Conservation (phyloP, 176 grass and related monocot species). For the Oryza officinalis region DNA sequence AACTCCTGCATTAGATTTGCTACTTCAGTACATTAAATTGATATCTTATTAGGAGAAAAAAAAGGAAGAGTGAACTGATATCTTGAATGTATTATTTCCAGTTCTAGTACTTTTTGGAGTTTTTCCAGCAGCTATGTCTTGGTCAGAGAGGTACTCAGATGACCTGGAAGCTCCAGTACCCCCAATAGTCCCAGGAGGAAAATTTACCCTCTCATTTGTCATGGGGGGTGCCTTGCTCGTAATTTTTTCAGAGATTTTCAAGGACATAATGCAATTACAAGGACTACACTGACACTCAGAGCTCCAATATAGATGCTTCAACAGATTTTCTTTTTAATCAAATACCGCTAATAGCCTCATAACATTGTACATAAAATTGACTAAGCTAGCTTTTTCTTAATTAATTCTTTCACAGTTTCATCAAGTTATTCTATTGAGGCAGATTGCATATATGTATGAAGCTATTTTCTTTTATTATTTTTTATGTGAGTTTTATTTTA, state of each 20-base stretch:
- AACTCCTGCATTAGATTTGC: not conserved
- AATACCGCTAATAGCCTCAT: not conserved
- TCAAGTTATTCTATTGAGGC: not conserved
- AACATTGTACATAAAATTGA: not conserved
- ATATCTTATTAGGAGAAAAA: not conserved
- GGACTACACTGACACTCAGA: slow-evolving; percentile 34
- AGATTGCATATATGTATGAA: not conserved
- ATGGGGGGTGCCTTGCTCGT: slow-evolving; percentile 63
- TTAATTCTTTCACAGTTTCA: not conserved
- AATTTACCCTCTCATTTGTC: slow-evolving; percentile 57
- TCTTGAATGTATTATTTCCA: slow-evolving; percentile 44
- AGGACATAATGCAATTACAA: slow-evolving; percentile 63
- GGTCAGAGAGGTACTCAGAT: slow-evolving; percentile 89
- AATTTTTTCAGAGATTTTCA: slow-evolving; percentile 76
- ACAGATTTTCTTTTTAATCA: not conserved
- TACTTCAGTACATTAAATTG: slow-evolving; percentile 6
- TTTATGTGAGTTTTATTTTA: not conserved
- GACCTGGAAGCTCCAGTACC: slow-evolving; percentile 47
- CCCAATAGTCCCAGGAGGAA: slow-evolving; percentile 76
- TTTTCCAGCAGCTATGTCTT: slow-evolving; percentile 88
- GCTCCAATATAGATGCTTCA: not conserved
- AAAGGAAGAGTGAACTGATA: slow-evolving; percentile 18
- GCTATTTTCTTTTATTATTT: not conserved
- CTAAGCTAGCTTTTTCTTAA: not conserved
- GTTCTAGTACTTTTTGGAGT: slow-evolving; percentile 91